Evolutionary conservation across 768 basidiomycete species (phyloP).

Genomic region (Tylopilus vinaceipallidus): DNA sequence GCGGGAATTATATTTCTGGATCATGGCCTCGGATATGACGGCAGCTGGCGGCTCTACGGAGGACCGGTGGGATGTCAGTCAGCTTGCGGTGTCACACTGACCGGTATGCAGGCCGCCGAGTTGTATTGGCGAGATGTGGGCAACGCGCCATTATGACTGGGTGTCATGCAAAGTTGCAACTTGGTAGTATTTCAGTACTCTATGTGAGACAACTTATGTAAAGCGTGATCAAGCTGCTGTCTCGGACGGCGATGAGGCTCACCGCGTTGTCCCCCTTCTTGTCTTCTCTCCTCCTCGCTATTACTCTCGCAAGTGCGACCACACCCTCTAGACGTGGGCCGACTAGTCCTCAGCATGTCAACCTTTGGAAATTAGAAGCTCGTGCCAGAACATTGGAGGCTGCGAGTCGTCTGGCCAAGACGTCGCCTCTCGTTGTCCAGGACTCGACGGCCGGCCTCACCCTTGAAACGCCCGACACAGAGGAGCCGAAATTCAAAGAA

Average conservation of each 20-base stretch:
- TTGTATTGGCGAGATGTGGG: too few species aligned
- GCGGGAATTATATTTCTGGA: slow-evolving; percentile 4
- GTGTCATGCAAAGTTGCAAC: too few species aligned
- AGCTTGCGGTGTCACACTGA: too few species aligned
- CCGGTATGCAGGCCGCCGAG: too few species aligned
- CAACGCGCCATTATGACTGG: too few species aligned
- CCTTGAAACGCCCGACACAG: slow-evolving; percentile 6
- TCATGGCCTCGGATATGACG: not conserved
- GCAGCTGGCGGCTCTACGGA: too few species aligned
- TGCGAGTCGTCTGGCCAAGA: slow-evolving; percentile 8
- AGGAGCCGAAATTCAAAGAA: slow-evolving; percentile 44
- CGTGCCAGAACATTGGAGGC: slow-evolving; percentile 18
- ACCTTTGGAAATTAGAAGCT: slow-evolving; percentile 55
- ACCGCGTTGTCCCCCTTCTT: slow-evolving; percentile 8
- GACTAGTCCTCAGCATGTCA: slow-evolving; percentile 58
- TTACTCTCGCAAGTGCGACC: slow-evolving; percentile 8
- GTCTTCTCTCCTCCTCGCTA: slow-evolving; percentile 11
- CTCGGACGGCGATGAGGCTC: slow-evolving; percentile 16
- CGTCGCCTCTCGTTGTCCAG: slow-evolving; percentile 23
- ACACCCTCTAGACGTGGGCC: slow-evolving; percentile 12
- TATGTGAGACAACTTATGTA: too few species aligned
- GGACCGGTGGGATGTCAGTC: too few species aligned
- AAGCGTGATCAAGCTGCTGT: too few species aligned
- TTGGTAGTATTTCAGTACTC: too few species aligned
- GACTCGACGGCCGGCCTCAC: slow-evolving; percentile 14